Percentiles rank a stretch among this genome's conserved stretches.
Conservation (phyloP, 148 eudicot species). For the Chenopodium quinoa region DNA sequence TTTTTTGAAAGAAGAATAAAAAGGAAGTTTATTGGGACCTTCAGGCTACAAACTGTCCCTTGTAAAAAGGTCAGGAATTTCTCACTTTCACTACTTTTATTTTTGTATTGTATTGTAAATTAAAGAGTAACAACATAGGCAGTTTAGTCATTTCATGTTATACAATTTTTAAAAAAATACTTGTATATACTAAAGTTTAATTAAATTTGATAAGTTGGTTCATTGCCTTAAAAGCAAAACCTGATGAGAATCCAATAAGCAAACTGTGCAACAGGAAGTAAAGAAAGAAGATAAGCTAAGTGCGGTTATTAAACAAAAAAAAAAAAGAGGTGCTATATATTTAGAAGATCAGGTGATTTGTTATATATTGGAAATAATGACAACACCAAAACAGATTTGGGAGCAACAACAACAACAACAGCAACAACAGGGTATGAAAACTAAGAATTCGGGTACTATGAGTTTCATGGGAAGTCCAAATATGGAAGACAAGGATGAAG, state of each 20-base stretch:
- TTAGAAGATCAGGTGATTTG: not conserved
- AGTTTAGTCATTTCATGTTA: conserved; percentile 29
- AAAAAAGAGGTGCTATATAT: not conserved
- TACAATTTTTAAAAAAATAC: too few relatives aligned
- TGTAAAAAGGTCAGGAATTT: conserved; percentile 14
- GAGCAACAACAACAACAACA: conserved; percentile 55
- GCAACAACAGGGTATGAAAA: conserved; percentile 32
- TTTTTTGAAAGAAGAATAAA: not conserved
- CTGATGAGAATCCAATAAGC: conserved; percentile 30
- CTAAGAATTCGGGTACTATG: conserved; percentile 55
- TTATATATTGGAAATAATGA: conserved; percentile 22
- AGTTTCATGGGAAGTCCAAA: conserved; percentile 40
- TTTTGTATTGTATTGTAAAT: not conserved
- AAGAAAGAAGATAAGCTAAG: not conserved
- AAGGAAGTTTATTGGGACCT: conserved; percentile 12
- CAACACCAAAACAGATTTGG: conserved; percentile 38
- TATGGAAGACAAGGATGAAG: conserved; percentile 63
- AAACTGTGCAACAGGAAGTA: conserved; percentile 14
- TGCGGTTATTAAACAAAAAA: not conserved
- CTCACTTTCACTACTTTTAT: conserved; percentile 19
- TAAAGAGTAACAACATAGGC: conserved; percentile 15
- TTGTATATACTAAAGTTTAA: conserved; percentile 7
- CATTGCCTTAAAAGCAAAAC: conserved; percentile 55
- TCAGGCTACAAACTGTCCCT: conserved; percentile 28
- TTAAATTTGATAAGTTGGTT: conserved; percentile 3